phyloP scores from a whole-genome alignment of 2,329 filamentous ascomycete genomes.

The Chrysoporthe deuterocubensis region DNA sequence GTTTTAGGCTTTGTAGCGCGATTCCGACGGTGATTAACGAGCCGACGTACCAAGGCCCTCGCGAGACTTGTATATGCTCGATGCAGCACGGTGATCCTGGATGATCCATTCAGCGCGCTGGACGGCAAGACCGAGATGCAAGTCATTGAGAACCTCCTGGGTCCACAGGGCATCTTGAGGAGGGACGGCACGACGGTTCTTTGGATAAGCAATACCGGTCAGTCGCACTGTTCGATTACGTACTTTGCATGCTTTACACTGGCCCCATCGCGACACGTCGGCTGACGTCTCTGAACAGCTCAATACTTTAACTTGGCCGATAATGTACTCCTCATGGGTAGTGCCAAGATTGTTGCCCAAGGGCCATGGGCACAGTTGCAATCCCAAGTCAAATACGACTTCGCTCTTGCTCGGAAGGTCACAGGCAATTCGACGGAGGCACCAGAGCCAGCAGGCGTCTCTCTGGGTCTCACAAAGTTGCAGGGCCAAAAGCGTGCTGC shows the following conservation, averaged over 20 bases:
- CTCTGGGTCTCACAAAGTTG: not conserved
- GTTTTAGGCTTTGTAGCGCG: not conserved
- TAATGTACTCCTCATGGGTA: slow-evolving; percentile 45
- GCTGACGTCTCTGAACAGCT: slow-evolving; percentile 29
- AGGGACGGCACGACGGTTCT: slow-evolving; percentile 38
- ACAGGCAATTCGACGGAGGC: not conserved
- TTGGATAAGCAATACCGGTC: slow-evolving; percentile 36
- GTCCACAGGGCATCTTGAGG: slow-evolving; percentile 36
- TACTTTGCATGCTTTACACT: not conserved
- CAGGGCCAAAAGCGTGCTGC: slow-evolving; percentile 9
- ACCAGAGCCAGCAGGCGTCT: not conserved
- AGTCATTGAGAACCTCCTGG: slow-evolving; percentile 39
- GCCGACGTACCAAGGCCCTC: slow-evolving; percentile 35
- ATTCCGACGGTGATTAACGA: slow-evolving; percentile 20
- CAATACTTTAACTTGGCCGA: slow-evolving; percentile 46
- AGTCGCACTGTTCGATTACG: slow-evolving; percentile 30
- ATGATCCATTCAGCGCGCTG: slow-evolving; percentile 43
- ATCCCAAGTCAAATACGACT: not conserved
- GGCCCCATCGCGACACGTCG: slow-evolving; percentile 5
- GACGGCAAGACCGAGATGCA: slow-evolving; percentile 40
- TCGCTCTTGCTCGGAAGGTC: not conserved
- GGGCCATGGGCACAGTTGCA: slow-evolving; percentile 45
- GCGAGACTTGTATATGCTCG: slow-evolving; percentile 42
- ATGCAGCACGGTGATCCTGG: slow-evolving; percentile 38
- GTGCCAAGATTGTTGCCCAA: slow-evolving; percentile 42